These are phyloP conservation scores for Naganishia liquefaciens DNA, from an alignment of 1,284 basidiomycete species.

Conservation along the genomic window DNA sequence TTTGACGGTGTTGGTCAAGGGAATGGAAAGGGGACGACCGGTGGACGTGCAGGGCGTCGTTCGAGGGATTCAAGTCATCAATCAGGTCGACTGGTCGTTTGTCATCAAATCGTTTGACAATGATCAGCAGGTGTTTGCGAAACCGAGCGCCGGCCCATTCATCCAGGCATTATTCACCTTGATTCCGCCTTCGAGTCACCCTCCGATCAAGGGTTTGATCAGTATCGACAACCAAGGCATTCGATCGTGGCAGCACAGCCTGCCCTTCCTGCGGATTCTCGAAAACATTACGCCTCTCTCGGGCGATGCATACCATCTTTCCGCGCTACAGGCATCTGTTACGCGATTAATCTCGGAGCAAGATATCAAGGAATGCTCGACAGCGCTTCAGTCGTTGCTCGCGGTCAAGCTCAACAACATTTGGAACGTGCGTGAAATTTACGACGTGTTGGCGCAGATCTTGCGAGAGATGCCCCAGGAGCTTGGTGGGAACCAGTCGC, in stretches of 20 bases:
- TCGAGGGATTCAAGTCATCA: slow-evolving; percentile 62
- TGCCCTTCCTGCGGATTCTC: slow-evolving; percentile 82
- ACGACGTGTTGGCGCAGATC: slow-evolving; percentile 35
- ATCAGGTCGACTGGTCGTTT: slow-evolving; percentile 73
- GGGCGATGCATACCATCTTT: slow-evolving; percentile 86
- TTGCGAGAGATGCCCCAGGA: slow-evolving; percentile 44
- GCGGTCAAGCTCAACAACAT: slow-evolving; percentile 26
- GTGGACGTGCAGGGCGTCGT: slow-evolving; percentile 51
- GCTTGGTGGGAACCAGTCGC: slow-evolving; percentile 27
- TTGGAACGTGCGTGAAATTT: slow-evolving; percentile 37
- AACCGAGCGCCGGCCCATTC: slow-evolving; percentile 31
- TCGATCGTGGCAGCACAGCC: slow-evolving; percentile 71
- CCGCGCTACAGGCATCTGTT: slow-evolving; percentile 73
- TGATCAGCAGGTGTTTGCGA: slow-evolving; percentile 46
- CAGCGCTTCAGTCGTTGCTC: slow-evolving; percentile 19
- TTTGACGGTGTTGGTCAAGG: slow-evolving; percentile 46
- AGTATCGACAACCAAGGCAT: slow-evolving; percentile 36
- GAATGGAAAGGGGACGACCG: slow-evolving; percentile 50
- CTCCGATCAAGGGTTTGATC: slow-evolving; percentile 54
- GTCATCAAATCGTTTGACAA: slow-evolving; percentile 56
- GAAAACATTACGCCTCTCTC: slow-evolving; percentile 84
- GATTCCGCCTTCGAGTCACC: slow-evolving; percentile 51
- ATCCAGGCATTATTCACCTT: slow-evolving; percentile 44
- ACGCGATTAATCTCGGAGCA: slow-evolving; percentile 31
- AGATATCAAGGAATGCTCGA: slow-evolving; percentile 31